Evolutionary conservation across 441 rosid species (phyloP).

Genomic region (Populus hybrid): DNA sequence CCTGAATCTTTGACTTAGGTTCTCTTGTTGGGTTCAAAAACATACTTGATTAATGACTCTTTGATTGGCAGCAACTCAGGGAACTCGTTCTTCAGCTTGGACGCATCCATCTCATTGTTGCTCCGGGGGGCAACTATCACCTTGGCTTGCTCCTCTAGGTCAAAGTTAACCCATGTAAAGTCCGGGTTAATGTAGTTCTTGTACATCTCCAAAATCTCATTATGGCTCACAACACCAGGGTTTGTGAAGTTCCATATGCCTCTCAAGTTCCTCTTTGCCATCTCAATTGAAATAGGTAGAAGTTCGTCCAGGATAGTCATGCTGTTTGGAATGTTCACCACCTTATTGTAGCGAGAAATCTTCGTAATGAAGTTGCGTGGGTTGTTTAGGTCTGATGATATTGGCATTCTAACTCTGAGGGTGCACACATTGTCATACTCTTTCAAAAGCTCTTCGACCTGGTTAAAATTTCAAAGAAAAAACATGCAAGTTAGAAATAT

Average conservation of each 20-base stretch:
- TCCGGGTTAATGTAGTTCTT: constrained; percentile 61
- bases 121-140: constrained; percentile 88
- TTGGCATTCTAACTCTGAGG: constrained; percentile 88
- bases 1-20: constrained; percentile 26
- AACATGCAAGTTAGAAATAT: not conserved
- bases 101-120: constrained; percentile 85
- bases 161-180: constrained; percentile 73
- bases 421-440: constrained; percentile 93
- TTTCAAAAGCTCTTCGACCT: constrained; percentile 88
- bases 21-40: constrained; percentile 76
- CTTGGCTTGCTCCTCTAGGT: constrained; percentile 86
- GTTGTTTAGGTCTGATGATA: constrained; percentile 81
- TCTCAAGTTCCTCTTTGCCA: constrained; percentile 84
- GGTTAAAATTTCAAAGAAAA: constrained; percentile 16
- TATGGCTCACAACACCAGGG: constrained; percentile 89
- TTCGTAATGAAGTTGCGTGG: constrained; percentile 93
- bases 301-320: constrained; percentile 91
- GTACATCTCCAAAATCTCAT: constrained; percentile 95
- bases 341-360: constrained; percentile 85
- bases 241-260: constrained; percentile 97
- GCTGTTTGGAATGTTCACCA: constrained; percentile 93
- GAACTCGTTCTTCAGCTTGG: constrained; percentile 84
- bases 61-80: constrained; percentile 75
- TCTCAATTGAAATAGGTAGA: constrained; percentile 80
- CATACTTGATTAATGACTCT: constrained; percentile 75